phyloP scores from a whole-genome alignment of 768 basidiomycete species.

The Lactarius deliciosus region DNA sequence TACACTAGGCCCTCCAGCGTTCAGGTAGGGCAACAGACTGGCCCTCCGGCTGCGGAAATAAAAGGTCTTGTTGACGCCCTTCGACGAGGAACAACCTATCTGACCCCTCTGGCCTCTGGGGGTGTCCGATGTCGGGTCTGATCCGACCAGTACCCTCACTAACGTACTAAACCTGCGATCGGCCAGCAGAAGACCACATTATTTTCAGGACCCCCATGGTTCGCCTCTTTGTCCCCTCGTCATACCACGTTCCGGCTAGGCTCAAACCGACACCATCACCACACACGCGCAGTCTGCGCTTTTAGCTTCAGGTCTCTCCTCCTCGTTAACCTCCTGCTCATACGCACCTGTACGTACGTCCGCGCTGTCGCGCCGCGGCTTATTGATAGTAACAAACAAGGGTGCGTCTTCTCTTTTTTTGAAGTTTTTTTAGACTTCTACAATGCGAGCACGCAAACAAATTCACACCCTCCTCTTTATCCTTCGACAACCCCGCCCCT shows the following conservation, averaged over 20 bases:
- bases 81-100: too few species aligned
- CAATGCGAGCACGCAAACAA: conserved; percentile 38
- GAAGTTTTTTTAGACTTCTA: neutral
- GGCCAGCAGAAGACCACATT: too few species aligned
- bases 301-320: conserved; percentile 97
- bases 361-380: conserved; percentile 87
- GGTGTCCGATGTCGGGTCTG: too few species aligned
- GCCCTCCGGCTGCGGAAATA: too few species aligned
- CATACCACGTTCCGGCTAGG: neutral
- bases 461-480: conserved; percentile 39
- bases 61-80: too few species aligned
- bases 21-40: too few species aligned
- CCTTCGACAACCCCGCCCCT: neutral
- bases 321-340: conserved; percentile 86
- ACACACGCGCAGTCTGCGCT: conserved; percentile 69
- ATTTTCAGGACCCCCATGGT: neutral
- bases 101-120: too few species aligned
- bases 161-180: too few species aligned
- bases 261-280: neutral
- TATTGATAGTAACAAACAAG: conserved; percentile 91
- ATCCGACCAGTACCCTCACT: too few species aligned
- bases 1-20: too few species aligned
- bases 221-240: neutral
- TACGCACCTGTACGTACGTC: conserved; percentile 97
- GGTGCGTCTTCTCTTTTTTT: conserved; percentile 51